Percentiles rank a stretch among this genome's conserved stretches.
Evolutionary conservation across 2,329 filamentous ascomycete species (phyloP).

Genomic region (Sordariomycetes sp.): DNA sequence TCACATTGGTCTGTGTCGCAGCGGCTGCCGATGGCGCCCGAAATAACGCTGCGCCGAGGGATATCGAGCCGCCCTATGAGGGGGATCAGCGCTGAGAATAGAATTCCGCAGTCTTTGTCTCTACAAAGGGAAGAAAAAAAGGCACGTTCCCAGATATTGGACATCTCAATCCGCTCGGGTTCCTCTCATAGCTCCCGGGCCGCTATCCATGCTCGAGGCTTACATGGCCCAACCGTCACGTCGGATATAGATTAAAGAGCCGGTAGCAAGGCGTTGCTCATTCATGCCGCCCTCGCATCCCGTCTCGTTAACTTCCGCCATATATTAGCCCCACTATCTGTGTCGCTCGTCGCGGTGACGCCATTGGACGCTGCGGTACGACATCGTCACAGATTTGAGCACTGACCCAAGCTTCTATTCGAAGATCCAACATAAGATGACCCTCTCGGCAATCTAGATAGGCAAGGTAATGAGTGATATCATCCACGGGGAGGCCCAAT

Average conservation of each 20-base stretch:
- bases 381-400: neutral
- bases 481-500: neutral
- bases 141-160: neutral
- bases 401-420: neutral
- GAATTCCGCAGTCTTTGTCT: too few species aligned
- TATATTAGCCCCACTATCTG: neutral
- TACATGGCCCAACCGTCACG: neutral
- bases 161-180: neutral
- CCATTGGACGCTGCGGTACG: too few species aligned
- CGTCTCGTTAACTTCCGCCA: neutral
- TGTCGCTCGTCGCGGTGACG: neutral
- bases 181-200: neutral
- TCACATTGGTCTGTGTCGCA: neutral
- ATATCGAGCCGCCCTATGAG: too few species aligned
- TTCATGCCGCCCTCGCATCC: neutral
- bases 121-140: too few species aligned
- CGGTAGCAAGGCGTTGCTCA: neutral
- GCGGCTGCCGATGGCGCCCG: too few species aligned
- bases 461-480: neutral
- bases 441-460: neutral
- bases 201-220: neutral
- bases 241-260: slow-evolving; percentile 2
- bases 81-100: too few species aligned
- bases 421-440: neutral
- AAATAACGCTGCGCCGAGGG: too few species aligned